Base-by-base conservation (phyloP, 345 rosid species). In the Pugionium cornutum region DNA sequence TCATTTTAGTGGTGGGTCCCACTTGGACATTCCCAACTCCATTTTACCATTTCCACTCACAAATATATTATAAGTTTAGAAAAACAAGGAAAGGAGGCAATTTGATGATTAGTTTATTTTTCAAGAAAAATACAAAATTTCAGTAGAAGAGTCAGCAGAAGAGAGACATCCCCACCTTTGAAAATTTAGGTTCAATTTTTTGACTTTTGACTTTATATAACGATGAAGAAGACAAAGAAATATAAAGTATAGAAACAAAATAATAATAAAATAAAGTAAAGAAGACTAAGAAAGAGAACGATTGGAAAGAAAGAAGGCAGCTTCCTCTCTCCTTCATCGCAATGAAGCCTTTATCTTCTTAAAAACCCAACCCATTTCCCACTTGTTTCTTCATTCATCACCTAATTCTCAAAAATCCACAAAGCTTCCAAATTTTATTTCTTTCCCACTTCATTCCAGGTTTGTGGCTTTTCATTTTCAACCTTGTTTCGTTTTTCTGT, bases 261-360 rank as follows among this genome's bases (percentile, higher is more conserved):
- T 31, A 53, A 45, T 1, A 44, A 49, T 36, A 0, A 9, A 9
- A 4, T 1, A 66, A 48, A 50, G 26, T 29, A 70, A 34, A 60
- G 48, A 61, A 53, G 62, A 70, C 39, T 3, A 10, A 47, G 60
- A 53, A 35, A 58, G 37, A 36, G 18, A 53, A 2, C 18, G 45
- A 53, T 54, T 60, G 54, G 64, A 64, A 58, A 72, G 36, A 65
- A 30, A 66, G 68, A 58, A 6, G 10, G 67, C 51, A 66, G 2
- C 68, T 73, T 73, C 77, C 41, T 67, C 44, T 59, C 57, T 73
- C 62, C 67, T 58, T 66, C 71, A 58, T 57, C 54, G 42, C 52
- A 60, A 52, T 28, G 62, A 53, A 46, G 25, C 57, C 32, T 43
- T 31, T 32, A 41, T 62, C 75, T 53, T 62, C 56, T 53, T 66